Evolutionary conservation across 768 basidiomycete species (phyloP).

Genomic region (Lentinula lateritia): DNA sequence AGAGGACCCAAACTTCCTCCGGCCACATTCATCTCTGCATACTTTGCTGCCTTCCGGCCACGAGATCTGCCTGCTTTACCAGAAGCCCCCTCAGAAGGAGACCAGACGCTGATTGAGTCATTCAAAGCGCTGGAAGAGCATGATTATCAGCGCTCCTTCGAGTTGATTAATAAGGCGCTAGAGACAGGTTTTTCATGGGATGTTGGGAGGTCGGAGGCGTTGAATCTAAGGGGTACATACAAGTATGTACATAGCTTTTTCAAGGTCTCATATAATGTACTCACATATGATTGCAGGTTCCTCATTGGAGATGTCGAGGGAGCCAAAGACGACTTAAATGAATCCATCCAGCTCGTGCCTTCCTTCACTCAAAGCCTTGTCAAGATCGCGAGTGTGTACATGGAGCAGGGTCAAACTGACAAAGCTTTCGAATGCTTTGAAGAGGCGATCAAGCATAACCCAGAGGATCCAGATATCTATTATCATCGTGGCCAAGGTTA

Average conservation of each 20-base stretch:
- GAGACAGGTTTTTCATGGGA: constrained; percentile 81
- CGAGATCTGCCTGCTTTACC: constrained; percentile 69
- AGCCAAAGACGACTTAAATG: constrained; percentile 79
- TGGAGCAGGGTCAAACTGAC: constrained; percentile 85
- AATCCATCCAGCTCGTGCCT: constrained; percentile 63
- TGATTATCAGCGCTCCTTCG: constrained; percentile 78
- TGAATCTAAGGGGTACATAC: constrained; percentile 94
- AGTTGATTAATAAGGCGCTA: constrained; percentile 78
- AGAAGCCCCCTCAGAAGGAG: constrained; percentile 70
- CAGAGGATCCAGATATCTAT: constrained; percentile 90
- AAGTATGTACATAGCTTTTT: constrained; percentile 46
- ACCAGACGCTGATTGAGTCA: constrained; percentile 75
- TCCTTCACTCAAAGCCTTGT: constrained; percentile 84
- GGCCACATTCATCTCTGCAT: constrained; percentile 87
- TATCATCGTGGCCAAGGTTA: constrained; percentile 97
- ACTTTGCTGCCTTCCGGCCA: constrained; percentile 94
- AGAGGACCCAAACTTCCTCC: constrained; percentile 85
- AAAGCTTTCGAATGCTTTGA: constrained; percentile 91
- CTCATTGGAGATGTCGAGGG: constrained; percentile 77
- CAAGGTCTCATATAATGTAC: too few species aligned
- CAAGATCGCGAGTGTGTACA: constrained; percentile 94
- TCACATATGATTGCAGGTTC: constrained; percentile 49
- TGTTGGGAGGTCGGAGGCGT: constrained; percentile 74
- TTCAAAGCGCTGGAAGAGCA: constrained; percentile 79
- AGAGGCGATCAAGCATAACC: constrained; percentile 75